Evolutionary conservation across 306 rosid species (phyloP), one percentile per base, ranked within the genome.

Genomic region (Argentina anserina): DNA sequence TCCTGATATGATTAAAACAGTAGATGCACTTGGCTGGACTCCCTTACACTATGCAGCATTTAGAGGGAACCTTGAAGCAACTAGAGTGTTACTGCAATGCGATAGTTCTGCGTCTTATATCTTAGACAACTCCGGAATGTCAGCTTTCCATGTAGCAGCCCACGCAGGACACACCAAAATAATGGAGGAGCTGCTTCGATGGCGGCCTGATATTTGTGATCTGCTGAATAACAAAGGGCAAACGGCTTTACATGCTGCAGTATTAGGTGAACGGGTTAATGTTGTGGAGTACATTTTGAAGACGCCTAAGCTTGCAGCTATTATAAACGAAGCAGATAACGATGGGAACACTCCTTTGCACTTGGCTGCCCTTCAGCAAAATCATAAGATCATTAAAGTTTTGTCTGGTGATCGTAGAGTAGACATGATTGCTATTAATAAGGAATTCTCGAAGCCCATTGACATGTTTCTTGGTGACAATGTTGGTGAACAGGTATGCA

Each of bases 311-410:
- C 39, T 77, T 33, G 52, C 1, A 0, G 41, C n/a, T 21, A 65
- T 77, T 41, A 41, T 77, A 63, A 71, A 77, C 8, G 39, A 71
- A 45, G 69, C 39, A 31, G 81, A 77, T 36, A 26, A 37, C 0
- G 29, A 77, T 20, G 81, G 72, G n/a, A 77, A 77, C 67, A 71
- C 81, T 31, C 65, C 76, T 50, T 41, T 71, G 59, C 62, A 77
- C 56, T 18, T 62, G 6, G 76, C 81, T 12, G 72, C 81, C 43
- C 2, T 45, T 29, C 55, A 20, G 0, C 34, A 28, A 37, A 31
- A 67, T 31, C 12, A 14, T 33, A 9, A 67, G 17, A 65, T 52
- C 13, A 21, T 75, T 6, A n/a, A 3, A 13, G 18, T 31, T 13
- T 31, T 75, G 20, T 46, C 39, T 0, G 0, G 3, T 0, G 56